Base-by-base conservation (phyloP, 345 rosid genomes). In the Punica granatum region DNA sequence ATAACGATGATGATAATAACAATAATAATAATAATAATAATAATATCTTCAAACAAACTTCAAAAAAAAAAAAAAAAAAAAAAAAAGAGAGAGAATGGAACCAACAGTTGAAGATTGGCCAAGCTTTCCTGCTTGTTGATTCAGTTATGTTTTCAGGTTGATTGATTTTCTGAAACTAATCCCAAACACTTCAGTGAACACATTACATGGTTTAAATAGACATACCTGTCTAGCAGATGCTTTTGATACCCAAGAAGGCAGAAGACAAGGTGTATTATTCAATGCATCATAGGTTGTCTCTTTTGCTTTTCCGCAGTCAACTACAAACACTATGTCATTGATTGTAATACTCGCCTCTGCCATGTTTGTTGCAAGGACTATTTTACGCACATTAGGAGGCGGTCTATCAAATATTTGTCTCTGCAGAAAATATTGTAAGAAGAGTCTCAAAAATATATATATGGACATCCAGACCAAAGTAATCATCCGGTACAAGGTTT, bases 251-350 rank as follows among this genome's bases (percentile, higher is more conserved):
- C 99, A 94, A 26, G 99, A 88, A 66, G 99, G 97, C 63, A 94
- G 84, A 76, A 94, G 76, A 82, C 98, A 94, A n/a, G 98, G 99
- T 33, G 98, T 94, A 80, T 94, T 94, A 77, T 94, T 94, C 80
- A 94, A 75, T 69, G 98, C 99, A 81, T 94, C 99, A 75, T 94
- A 94, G n/a, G 96, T 86, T 62, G 99, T 94, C 81, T 94, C 99
- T 83, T 94, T 94, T 11, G 98, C 99, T 77, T 94, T 94, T 66
- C 99, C 99, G 77, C 98, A 91, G 71, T 94, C 99, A 70, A 94
- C 86, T 39, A 94, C 99, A 76, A 88, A 94, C 73, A 94, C 99
- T 64, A 91, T 58, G 74, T 94, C 98, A 60, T 91, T 91, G 76
- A 94, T 91, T 62, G 99, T 94, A 67, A 94, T 94, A 75, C 99